phyloP scores from a whole-genome alignment of 2,329 filamentous ascomycete species.

The Arthroderma sp. region DNA sequence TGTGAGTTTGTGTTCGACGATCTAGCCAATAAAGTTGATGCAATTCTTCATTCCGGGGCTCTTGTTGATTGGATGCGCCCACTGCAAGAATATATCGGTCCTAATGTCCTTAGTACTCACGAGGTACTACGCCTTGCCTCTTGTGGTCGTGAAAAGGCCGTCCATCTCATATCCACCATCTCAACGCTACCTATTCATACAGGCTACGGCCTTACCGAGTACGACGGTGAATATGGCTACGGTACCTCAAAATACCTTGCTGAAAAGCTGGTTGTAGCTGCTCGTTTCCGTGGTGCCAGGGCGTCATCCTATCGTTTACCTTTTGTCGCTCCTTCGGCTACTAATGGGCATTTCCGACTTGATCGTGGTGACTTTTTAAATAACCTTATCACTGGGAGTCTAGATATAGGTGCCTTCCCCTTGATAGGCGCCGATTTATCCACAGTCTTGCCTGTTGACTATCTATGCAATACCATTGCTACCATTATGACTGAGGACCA shows the following conservation, averaged over 20 bases:
- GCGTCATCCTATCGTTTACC: constrained; percentile 1
- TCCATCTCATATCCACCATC: constrained; percentile 1
- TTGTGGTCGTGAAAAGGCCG: not conserved
- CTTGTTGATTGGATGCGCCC: constrained; percentile 3
- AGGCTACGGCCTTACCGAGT: constrained; percentile 1
- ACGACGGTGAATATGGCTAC: constrained; percentile 1
- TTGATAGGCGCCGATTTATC: not conserved
- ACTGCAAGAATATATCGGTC: constrained; percentile 1
- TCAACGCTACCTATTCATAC: constrained; percentile 1
- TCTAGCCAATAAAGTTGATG: not conserved
- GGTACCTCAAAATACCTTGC: constrained; percentile 1
- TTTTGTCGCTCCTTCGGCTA: not conserved
- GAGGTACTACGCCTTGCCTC: constrained; percentile 1
- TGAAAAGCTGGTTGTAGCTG: constrained; percentile 1
- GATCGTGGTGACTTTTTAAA: constrained; percentile 3
- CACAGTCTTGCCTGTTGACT: not conserved
- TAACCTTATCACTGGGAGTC: constrained; percentile 1
- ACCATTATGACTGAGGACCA: constrained; percentile 2
- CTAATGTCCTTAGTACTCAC: not conserved
- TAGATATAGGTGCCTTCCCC: not conserved
- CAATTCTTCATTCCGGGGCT: constrained; percentile 1
- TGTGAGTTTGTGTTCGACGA: not conserved
- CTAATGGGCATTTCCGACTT: constrained; percentile 1
- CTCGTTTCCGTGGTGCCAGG: constrained; percentile 1
- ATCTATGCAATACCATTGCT: constrained; percentile 1